phyloP scores from a whole-genome alignment of 129 eudicot genomes.

The Glebionis coronaria region DNA sequence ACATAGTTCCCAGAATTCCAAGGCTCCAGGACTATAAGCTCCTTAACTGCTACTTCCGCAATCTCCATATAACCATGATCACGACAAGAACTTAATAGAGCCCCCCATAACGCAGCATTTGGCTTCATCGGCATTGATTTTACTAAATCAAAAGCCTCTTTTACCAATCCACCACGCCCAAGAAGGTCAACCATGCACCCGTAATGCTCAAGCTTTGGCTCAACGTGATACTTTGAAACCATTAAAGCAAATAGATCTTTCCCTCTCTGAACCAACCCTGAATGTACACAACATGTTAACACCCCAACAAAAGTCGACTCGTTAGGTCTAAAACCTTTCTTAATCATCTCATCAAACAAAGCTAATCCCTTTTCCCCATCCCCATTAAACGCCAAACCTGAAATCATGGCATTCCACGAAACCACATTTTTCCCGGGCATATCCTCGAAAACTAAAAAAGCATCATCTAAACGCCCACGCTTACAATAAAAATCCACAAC shows the following conservation, averaged over 20 bases:
- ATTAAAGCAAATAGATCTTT: slow-evolving; percentile 52
- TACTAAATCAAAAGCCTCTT: slow-evolving; percentile 66
- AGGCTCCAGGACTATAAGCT: slow-evolving; percentile 71
- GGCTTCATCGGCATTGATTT: slow-evolving; percentile 68
- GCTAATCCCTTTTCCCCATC: slow-evolving; percentile 58
- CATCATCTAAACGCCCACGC: slow-evolving; percentile 54
- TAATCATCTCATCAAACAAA: slow-evolving; percentile 71
- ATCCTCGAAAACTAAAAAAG: slow-evolving; percentile 43
- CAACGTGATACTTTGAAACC: slow-evolving; percentile 33
- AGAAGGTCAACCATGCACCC: slow-evolving; percentile 93
- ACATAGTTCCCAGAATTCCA: slow-evolving; percentile 89
- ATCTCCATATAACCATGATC: slow-evolving; percentile 53
- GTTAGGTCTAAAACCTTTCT: slow-evolving; percentile 44
- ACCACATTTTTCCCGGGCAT: slow-evolving; percentile 65
- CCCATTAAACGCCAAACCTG: slow-evolving; percentile 79
- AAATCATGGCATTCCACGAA: slow-evolving; percentile 80
- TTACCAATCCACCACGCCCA: slow-evolving; percentile 69
- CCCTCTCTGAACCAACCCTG: slow-evolving; percentile 67
- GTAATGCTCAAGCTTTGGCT: slow-evolving; percentile 78
- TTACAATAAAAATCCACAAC: slow-evolving; percentile 68
- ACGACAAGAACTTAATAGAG: slow-evolving; percentile 75
- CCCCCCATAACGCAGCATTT: slow-evolving; percentile 83
- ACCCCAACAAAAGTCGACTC: slow-evolving; percentile 73
- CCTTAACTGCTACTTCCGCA: slow-evolving; percentile 69
- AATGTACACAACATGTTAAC: slow-evolving; percentile 80